Base-by-base conservation (phyloP, 2,329 filamentous ascomycete species). In the Trichophyton schoenleinii region DNA sequence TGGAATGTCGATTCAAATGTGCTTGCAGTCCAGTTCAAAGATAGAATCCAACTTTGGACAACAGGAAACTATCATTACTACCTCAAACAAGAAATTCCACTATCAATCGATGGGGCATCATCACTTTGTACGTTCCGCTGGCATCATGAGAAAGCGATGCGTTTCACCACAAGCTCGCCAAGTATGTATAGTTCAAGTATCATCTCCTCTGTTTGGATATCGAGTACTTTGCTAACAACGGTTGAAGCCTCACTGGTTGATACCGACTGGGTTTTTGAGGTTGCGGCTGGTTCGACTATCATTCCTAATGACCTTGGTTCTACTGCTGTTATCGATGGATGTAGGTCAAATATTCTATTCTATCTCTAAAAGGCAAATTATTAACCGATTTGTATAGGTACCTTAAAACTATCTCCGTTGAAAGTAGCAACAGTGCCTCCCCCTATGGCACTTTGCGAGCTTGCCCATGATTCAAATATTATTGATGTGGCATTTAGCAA, bases 1-100 rank as follows among this genome's bases (percentile, higher is more conserved):
- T 99, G 94, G 94, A 99, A 96, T 70, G 81, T 84, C 3, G 92
- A 99, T 71, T 99, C 94, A 0, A 92, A 86, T 1, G 89, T 96
- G 0, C 80, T 99, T 53, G 91, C 92, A 4, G 86, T 96, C n/a
- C 79, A 83, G 1, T 83, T 91, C 67, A 78, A 79, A 36, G 83
- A 91, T 65, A 81, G 84, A 61, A 77, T 94, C n/a, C 94, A 99
- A 70, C 78, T 99, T 0, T 99, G 94, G 94, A 96, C 91, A 0
- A 96, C 87, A 81, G 88, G 90, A 20, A 99, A 99, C 72, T 99
- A 99, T 67, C 89, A 97, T 71, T 99, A 94, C 83, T 97, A 97
- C 72, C 79, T 99, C 15, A 99, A 99, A 76, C 91, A 96, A 71
- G 91, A 96, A 70, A 79, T 96, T 5, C 74, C 77, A 5, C 75